These are phyloP conservation scores for Calonectria pseudoturangicola DNA, from an alignment of 2,329 filamentous ascomycete species.

Conservation along the genomic window DNA sequence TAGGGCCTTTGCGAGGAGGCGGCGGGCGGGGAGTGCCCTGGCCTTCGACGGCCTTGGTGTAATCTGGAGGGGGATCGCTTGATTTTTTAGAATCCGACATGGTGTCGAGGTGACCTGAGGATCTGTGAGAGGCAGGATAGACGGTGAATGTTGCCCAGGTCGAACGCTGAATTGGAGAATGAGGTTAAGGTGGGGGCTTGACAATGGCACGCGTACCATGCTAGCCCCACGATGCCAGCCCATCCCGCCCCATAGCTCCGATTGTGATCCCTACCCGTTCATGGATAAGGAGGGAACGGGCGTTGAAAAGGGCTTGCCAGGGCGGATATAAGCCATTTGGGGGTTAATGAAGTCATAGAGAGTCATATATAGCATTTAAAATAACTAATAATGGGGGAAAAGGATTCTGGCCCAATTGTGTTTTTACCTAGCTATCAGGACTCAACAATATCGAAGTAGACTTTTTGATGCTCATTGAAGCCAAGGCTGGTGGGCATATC, in stretches of 20 bases:
- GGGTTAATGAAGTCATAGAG: not conserved
- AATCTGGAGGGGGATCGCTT: slow-evolving; percentile 67
- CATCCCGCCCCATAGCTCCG: slow-evolving; percentile 39
- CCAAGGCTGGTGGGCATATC: not conserved
- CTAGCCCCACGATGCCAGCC: slow-evolving; percentile 46
- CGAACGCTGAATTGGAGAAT: slow-evolving; percentile 41
- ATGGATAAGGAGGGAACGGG: not conserved
- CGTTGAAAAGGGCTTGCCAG: not conserved
- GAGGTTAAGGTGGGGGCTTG: slow-evolving; percentile 54
- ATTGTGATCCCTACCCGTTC: slow-evolving; percentile 23
- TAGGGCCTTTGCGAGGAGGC: slow-evolving; percentile 70
- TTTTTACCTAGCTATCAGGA: not conserved
- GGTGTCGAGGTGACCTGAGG: slow-evolving; percentile 26
- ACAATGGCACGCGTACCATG: slow-evolving; percentile 47
- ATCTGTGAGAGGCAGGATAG: slow-evolving; percentile 27
- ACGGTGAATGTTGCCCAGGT: slow-evolving; percentile 38
- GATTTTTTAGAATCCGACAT: slow-evolving; percentile 57
- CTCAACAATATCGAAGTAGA: not conserved
- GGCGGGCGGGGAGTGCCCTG: slow-evolving; percentile 57
- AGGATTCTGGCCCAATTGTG: not conserved
- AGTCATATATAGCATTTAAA: not conserved
- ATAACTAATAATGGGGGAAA: not conserved
- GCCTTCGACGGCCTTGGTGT: slow-evolving; percentile 64
- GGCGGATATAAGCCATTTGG: not conserved
- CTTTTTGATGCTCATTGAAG: not conserved